phyloP scores from a whole-genome alignment of 2,329 filamentous ascomycete genomes.

The Endothia cerciana region DNA sequence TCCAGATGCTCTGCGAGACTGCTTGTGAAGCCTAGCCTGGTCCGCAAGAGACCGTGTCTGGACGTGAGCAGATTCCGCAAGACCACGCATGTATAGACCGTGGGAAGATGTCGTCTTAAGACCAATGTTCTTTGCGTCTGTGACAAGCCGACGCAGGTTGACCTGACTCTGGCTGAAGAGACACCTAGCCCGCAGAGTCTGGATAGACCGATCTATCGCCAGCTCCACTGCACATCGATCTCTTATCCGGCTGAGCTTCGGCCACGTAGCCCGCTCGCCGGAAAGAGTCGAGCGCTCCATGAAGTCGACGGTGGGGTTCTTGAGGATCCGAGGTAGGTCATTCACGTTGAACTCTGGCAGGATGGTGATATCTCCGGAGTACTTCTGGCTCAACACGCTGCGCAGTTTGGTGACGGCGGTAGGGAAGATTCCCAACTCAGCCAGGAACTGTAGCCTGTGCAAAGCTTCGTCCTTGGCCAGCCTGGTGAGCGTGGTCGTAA shows the following conservation, averaged over 20 bases:
- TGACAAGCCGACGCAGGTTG: slow-evolving; percentile 55
- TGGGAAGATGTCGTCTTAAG: slow-evolving; percentile 18
- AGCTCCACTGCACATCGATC: slow-evolving; percentile 90
- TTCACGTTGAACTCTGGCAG: slow-evolving; percentile 76
- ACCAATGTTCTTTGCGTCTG: slow-evolving; percentile 39
- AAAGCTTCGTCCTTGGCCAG: slow-evolving; percentile 80
- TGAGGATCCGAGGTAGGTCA: slow-evolving; percentile 76
- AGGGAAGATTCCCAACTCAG: slow-evolving; percentile 80
- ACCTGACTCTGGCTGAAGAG: slow-evolving; percentile 70
- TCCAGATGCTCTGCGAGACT: slow-evolving; percentile 53
- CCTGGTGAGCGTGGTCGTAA: slow-evolving; percentile 58
- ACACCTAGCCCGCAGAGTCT: slow-evolving; percentile 67
- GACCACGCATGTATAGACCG: slow-evolving; percentile 30
- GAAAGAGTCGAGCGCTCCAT: slow-evolving; percentile 78
- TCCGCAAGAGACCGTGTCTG: slow-evolving; percentile 15
- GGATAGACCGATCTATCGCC: slow-evolving; percentile 76
- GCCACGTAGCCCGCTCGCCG: slow-evolving; percentile 90
- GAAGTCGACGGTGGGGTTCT: slow-evolving; percentile 84
- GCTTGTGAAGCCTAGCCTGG: slow-evolving; percentile 18
- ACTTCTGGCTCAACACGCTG: slow-evolving; percentile 85
- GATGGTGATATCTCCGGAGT: slow-evolving; percentile 95
- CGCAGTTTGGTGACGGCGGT: slow-evolving; percentile 77
- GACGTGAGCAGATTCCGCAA: slow-evolving; percentile 23
- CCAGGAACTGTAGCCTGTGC: slow-evolving; percentile 78
- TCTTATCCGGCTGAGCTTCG: slow-evolving; percentile 80